A percentile compares a stretch with the other conserved stretches of the same genome.
These are phyloP conservation scores for Lipomyces orientalis DNA, from an alignment of 805 yeast genomes.

Conservation along the genomic window DNA sequence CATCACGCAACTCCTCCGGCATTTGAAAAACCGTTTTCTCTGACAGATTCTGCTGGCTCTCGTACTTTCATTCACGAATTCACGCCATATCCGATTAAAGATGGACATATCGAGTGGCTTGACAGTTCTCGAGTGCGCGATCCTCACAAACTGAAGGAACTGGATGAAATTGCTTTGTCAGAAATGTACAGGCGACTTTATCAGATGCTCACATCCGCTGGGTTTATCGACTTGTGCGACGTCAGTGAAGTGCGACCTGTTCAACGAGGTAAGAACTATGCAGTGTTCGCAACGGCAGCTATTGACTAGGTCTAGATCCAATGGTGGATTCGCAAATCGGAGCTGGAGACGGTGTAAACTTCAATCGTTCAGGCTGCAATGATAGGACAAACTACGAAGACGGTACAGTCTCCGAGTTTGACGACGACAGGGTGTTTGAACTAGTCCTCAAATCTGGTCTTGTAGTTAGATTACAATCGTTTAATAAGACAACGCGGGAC, in stretches of 20 bases:
- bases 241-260: slow-evolving; percentile 40
- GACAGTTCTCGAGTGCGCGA: slow-evolving; percentile 43
- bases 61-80: slow-evolving; percentile 48
- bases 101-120: slow-evolving; percentile 69
- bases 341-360: slow-evolving; percentile 29
- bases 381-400: slow-evolving; percentile 27
- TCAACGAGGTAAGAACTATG: slow-evolving; percentile 30
- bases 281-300: background rate
- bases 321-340: slow-evolving; percentile 28
- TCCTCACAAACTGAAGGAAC: slow-evolving; percentile 51
- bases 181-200: slow-evolving; percentile 69
- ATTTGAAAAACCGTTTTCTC: slow-evolving; percentile 36
- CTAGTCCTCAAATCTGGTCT: slow-evolving; percentile 57
- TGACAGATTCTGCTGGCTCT: slow-evolving; percentile 19
- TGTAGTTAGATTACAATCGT: slow-evolving; percentile 60
- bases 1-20: slow-evolving; percentile 64
- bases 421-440: slow-evolving; percentile 58
- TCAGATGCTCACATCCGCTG: slow-evolving; percentile 62
- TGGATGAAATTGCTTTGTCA: slow-evolving; percentile 64
- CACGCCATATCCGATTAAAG: slow-evolving; percentile 61
- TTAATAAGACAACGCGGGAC: slow-evolving; percentile 54
- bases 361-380: slow-evolving; percentile 29
- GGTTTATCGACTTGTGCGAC: slow-evolving; percentile 60
- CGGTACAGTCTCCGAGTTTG: slow-evolving; percentile 27
- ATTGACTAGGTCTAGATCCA: slow-evolving; percentile 9